Evolutionary conservation across 768 basidiomycete species (phyloP), one percentile per base, ranked within the genome.

Genomic region (Rhizopogon vulgaris): DNA sequence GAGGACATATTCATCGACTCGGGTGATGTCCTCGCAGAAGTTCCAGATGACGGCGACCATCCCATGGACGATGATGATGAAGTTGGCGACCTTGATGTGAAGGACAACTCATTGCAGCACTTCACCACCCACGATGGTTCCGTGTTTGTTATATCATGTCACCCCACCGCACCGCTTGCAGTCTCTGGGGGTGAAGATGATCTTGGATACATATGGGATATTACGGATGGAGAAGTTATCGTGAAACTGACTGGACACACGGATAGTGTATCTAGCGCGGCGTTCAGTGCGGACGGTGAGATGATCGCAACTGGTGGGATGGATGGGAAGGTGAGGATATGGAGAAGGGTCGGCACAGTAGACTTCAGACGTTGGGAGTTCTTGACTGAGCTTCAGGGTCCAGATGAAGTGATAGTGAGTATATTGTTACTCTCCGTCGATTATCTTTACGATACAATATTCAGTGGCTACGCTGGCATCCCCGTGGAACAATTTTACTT

Each of bases 111-210:
- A 10, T 72, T 89, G 11, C 86, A 84, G 63, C 75, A 77, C 52
- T 93, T 92, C 64, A 64, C 74, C 14, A 70, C 70, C 7, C 94
- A 98, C 69, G 65, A 67, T 14, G 70, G 78, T 24, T 94, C 95
- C 15, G 89, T 97, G 30, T 99, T 96, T 66, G 70, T 84, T 30
- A 75, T 98, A 37, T 74, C 92, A 3, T 78, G 82, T 32, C 96
- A 99, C 64, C 95, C 96, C 0, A 80, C 80, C 12, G 76, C 74
- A 48, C 82, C 87, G 3, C 75, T 98, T 18, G 94, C 91, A 6
- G 86, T 82, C 18, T 93, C 94, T 1, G 96, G 96, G 25, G 96
- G 93, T 17, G 93, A 96, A 69, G 96, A 98, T 65, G 94, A 98
- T 64, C 67, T 90, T 0, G 96, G 90, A 36, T 98, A 90, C 70